Conservation (phyloP, 1,284 basidiomycete species). For the Marasmius fiardii region DNA sequence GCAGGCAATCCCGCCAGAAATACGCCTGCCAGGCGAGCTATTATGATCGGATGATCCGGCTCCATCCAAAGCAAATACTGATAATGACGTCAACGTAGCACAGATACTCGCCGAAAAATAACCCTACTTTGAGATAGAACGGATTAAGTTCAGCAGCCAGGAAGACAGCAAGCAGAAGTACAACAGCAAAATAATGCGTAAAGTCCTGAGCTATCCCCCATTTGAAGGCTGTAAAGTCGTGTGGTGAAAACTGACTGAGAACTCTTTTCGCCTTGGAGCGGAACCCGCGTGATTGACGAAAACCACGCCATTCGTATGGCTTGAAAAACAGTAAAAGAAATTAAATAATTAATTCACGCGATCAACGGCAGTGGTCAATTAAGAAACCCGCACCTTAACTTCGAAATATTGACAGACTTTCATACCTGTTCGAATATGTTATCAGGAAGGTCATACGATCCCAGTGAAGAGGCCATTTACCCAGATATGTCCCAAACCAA, state of each 20-base stretch:
- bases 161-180: conserved; percentile 74
- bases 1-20: conserved; percentile 83
- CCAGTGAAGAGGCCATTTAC: conserved; percentile 37
- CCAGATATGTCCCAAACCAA: conserved; percentile 80
- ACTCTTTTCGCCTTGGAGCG: conserved; percentile 75
- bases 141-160: conserved; percentile 80
- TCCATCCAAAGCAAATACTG: conserved; percentile 83
- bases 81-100: too few relatives aligned
- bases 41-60: conserved; percentile 80
- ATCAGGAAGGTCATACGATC: conserved; percentile 16
- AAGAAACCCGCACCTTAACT: conserved; percentile 59
- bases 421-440: conserved; percentile 52
- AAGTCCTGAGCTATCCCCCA: conserved; percentile 82
- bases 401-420: conserved; percentile 82
- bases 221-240: conserved; percentile 83
- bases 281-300: conserved; percentile 70
- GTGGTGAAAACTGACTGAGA: conserved; percentile 78
- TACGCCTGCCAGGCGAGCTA: conserved; percentile 67
- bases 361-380: background rate
- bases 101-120: too few relatives aligned
- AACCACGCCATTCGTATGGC: conserved; percentile 84
- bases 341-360: conserved; percentile 14
- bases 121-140: conserved; percentile 74
- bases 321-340: conserved; percentile 28
- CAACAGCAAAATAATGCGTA: conserved; percentile 70